phyloP scores from a whole-genome alignment of 768 basidiomycete species.

The Tephrocybe sp. region DNA sequence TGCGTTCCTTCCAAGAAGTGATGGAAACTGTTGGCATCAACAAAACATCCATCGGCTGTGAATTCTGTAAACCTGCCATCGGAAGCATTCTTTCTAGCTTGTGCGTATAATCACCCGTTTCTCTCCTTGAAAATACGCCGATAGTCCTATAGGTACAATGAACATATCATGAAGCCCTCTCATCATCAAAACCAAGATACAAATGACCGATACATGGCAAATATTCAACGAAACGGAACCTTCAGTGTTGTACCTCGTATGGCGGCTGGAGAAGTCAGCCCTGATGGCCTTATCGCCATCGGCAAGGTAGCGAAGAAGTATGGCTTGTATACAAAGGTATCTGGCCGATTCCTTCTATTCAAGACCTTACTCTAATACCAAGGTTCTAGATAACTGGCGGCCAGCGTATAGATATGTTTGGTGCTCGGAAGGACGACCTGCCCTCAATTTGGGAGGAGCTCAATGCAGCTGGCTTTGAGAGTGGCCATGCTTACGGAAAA shows the following conservation, averaged over 20 bases:
- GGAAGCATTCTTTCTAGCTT: conserved; percentile 49
- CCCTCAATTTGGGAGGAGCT: conserved; percentile 68
- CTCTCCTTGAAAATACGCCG: background rate
- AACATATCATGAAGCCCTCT: conserved; percentile 57
- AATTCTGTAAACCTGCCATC: conserved; percentile 69
- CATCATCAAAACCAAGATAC: conserved; percentile 74
- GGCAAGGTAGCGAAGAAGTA: conserved; percentile 69
- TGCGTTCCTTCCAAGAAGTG: conserved; percentile 53
- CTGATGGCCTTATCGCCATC: conserved; percentile 62
- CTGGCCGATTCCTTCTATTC: conserved; percentile 7
- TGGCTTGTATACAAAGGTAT: conserved; percentile 54
- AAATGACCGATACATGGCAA: conserved; percentile 68
- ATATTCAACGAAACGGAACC: conserved; percentile 70
- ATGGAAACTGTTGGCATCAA: conserved; percentile 47
- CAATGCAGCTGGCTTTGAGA: conserved; percentile 65
- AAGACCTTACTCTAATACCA: background rate
- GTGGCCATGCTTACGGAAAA: conserved; percentile 73
- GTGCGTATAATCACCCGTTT: conserved; percentile 14
- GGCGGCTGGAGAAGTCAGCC: conserved; percentile 67
- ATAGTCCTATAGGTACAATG: conserved; percentile 44
- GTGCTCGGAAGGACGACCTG: conserved; percentile 65
- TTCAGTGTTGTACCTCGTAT: conserved; percentile 74
- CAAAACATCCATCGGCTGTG: conserved; percentile 58
- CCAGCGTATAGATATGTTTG: conserved; percentile 70
- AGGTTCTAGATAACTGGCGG: conserved; percentile 27